Evolutionary conservation across 2,329 filamentous ascomycete genomes (phyloP).

Genomic region (Malbranchea cinnamomea): DNA sequence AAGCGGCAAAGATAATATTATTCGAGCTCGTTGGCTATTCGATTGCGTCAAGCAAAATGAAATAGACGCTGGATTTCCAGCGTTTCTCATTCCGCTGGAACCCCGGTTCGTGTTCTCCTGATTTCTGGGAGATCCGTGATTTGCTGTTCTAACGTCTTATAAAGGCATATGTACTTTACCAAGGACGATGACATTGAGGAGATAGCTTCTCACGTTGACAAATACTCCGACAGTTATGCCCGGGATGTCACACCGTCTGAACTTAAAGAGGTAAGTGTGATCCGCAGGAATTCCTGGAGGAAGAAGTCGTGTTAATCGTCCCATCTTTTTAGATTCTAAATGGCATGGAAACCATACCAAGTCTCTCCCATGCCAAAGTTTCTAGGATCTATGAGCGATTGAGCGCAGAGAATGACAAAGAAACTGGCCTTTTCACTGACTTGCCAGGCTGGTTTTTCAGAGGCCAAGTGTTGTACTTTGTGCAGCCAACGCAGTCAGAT

Average conservation of each 20-base stretch:
- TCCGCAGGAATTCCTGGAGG: not conserved
- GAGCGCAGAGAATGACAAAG: constrained; percentile 38
- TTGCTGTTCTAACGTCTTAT: constrained; percentile 10
- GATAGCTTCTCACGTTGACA: constrained; percentile 52
- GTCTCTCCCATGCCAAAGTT: no score
- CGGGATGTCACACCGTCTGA: constrained; percentile 53
- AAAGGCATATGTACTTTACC: constrained; percentile 56
- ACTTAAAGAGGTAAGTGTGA: constrained; percentile 33
- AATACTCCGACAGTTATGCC: constrained; percentile 69
- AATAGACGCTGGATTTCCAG: constrained; percentile 36
- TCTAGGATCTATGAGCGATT: constrained; percentile 45
- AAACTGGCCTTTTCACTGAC: constrained; percentile 17
- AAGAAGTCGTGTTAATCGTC: not conserved
- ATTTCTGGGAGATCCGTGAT: not conserved
- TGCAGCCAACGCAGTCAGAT: constrained; percentile 10
- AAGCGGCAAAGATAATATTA: constrained; percentile 51
- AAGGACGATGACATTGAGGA: constrained; percentile 39
- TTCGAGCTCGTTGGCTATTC: constrained; percentile 67
- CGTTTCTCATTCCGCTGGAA: constrained; percentile 50
- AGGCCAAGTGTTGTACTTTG: constrained; percentile 31
- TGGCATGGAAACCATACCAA: no score
- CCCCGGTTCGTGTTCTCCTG: constrained; percentile 24
- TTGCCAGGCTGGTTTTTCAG: constrained; percentile 36
- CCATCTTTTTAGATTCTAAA: not conserved
- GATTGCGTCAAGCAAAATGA: constrained; percentile 57